Percentiles rank a stretch among this genome's conserved stretches.
Evolutionary conservation across 1,284 basidiomycete species (phyloP).

Genomic region (Ganoderma boninense): DNA sequence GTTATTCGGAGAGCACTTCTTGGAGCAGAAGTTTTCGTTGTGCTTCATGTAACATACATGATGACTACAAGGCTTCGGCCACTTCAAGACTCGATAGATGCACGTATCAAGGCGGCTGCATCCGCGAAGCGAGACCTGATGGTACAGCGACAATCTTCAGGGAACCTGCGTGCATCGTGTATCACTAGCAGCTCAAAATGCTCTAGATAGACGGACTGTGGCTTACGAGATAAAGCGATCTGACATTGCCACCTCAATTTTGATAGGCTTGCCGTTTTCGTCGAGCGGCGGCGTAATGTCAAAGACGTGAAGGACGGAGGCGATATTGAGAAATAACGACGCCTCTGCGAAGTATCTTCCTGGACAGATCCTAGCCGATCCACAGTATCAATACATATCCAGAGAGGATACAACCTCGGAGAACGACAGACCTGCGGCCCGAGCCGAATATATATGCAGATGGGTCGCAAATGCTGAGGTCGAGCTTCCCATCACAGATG

Average conservation of each 20-base stretch:
- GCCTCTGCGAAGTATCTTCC: constrained; percentile 22
- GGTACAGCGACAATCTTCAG: background rate
- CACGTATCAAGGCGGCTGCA: background rate
- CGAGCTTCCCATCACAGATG: background rate
- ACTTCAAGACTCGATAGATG: background rate
- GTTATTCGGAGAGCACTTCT: too few species aligned
- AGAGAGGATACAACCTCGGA: background rate
- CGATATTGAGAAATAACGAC: constrained; percentile 29
- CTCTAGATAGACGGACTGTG: background rate
- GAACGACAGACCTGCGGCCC: background rate
- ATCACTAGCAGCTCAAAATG: background rate
- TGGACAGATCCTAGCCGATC: background rate
- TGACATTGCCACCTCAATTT: background rate
- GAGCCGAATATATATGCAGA: constrained; percentile 3
- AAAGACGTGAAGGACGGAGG: constrained; percentile 26
- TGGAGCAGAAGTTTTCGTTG: background rate
- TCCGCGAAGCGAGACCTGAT: background rate
- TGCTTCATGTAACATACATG: background rate
- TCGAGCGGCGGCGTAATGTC: constrained; percentile 19
- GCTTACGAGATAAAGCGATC: constrained; percentile 14
- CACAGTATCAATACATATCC: background rate
- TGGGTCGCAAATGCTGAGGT: background rate
- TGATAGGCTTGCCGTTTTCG: background rate
- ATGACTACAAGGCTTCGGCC: background rate
- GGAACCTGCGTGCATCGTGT: constrained; percentile 30